These are phyloP conservation scores for Lactifluus subvellereus DNA, from an alignment of 768 basidiomycete species.

Conservation along the genomic window DNA sequence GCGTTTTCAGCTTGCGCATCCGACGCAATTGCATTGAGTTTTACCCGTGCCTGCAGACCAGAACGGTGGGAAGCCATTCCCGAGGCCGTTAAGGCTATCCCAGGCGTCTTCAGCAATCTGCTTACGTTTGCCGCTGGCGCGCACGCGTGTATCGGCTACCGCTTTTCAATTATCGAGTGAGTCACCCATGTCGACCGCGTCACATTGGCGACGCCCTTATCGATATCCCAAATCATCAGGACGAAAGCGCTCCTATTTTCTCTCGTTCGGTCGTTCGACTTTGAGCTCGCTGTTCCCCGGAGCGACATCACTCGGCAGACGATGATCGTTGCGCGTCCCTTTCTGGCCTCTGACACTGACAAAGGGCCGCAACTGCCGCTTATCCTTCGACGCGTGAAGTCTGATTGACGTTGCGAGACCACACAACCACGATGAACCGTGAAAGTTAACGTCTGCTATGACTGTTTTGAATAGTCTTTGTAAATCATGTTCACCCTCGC, in stretches of 20 bases:
- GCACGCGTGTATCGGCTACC: slow-evolving; percentile 25
- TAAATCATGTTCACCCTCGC: neutral
- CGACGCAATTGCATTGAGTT: neutral
- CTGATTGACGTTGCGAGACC: neutral
- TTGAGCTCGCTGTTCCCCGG: slow-evolving; percentile 17
- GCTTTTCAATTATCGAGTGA: slow-evolving; percentile 23
- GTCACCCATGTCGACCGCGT: neutral
- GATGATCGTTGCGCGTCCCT: slow-evolving; percentile 21
- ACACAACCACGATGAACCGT: neutral
- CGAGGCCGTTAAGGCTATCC: slow-evolving; percentile 7
- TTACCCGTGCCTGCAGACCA: slow-evolving; percentile 9
- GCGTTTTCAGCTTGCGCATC: slow-evolving; percentile 11
- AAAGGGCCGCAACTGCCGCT: slow-evolving; percentile 21
- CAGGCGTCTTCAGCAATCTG: slow-evolving; percentile 19
- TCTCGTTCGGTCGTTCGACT: slow-evolving; percentile 27
- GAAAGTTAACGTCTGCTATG: too few relatives aligned
- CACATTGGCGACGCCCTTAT: neutral
- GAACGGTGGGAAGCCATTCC: slow-evolving; percentile 25
- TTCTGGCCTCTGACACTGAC: slow-evolving; percentile 3
- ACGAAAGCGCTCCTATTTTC: slow-evolving; percentile 27
- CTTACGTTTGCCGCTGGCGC: slow-evolving; percentile 20
- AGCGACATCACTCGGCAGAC: slow-evolving; percentile 9
- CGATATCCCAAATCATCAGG: slow-evolving; percentile 15
- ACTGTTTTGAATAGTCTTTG: too few relatives aligned
- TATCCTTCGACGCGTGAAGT: slow-evolving; percentile 11